phyloP scores from a whole-genome alignment of 176 grass and related monocot genomes.

The barley (Hordeum vulgare) region MorexV3_pseudomolecules_assembly NC_058521.1:575389660-575390159 shows the following conservation, averaged over 20 bases:
- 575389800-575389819: not conserved
- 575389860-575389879: constrained; percentile 18
- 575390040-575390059: not conserved
- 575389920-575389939: constrained; percentile 24
- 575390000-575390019: no score
- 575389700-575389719: constrained; percentile 26
- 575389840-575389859: constrained; percentile 23
- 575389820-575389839: constrained; percentile 23
- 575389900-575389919: constrained; percentile 35
- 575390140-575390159: not conserved
- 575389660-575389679: constrained; percentile 41
- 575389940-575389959: constrained; percentile 24
- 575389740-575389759: not conserved
- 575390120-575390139: not conserved
- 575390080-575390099: not conserved
- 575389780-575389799: not conserved
- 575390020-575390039: not conserved
- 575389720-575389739: not conserved
- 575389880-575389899: constrained; percentile 33
- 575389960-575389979: constrained; percentile 18
- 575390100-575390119: not conserved
- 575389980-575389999: not conserved
- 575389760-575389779: constrained; percentile 1
- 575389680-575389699: constrained; percentile 18
- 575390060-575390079: not conserved